phyloP scores from a whole-genome alignment of 805 yeast genomes.

The Teunomyces kruisii region DNA sequence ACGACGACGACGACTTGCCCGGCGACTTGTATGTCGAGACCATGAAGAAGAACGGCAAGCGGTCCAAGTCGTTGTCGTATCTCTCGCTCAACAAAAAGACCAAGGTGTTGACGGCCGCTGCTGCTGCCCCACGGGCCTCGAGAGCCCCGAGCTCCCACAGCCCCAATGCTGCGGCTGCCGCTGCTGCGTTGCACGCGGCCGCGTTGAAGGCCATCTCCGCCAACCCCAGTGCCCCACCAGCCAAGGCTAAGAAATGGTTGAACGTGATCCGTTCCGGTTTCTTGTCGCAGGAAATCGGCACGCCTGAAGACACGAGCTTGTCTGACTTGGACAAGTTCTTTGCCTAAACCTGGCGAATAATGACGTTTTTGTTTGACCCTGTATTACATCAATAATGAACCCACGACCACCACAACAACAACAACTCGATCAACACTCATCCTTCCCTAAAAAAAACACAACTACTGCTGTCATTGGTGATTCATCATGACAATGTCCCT shows the following conservation, averaged over 20 bases:
- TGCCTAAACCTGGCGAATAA: slow-evolving; percentile 14
- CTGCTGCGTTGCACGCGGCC: slow-evolving; percentile 71
- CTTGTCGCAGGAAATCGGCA: slow-evolving; percentile 70
- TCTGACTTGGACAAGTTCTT: slow-evolving; percentile 57
- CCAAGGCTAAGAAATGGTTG: slow-evolving; percentile 54
- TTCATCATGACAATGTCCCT: too few relatives aligned
- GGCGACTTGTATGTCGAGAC: slow-evolving; percentile 38
- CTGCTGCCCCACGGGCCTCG: slow-evolving; percentile 81
- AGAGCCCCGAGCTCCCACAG: slow-evolving; percentile 55
- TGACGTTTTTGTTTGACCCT: too few relatives aligned
- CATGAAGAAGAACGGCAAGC: slow-evolving; percentile 47
- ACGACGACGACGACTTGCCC: slow-evolving; percentile 27
- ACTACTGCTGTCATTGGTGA: too few relatives aligned
- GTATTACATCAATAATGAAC: too few relatives aligned
- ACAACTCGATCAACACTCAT: too few relatives aligned
- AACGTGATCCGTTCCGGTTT: slow-evolving; percentile 76
- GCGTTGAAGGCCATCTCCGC: slow-evolving; percentile 51
- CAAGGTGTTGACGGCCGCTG: slow-evolving; percentile 66
- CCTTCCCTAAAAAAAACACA: too few relatives aligned
- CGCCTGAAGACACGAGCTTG: slow-evolving; percentile 75
- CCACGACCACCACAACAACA: too few relatives aligned
- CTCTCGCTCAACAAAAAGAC: slow-evolving; percentile 49
- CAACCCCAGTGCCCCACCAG: slow-evolving; percentile 17
- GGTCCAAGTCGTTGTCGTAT: slow-evolving; percentile 67
- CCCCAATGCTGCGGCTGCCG: slow-evolving; percentile 69